Conservation (phyloP, 225 moss, liverwort and hornwort species). For the Anthoceros angustus region DNA sequence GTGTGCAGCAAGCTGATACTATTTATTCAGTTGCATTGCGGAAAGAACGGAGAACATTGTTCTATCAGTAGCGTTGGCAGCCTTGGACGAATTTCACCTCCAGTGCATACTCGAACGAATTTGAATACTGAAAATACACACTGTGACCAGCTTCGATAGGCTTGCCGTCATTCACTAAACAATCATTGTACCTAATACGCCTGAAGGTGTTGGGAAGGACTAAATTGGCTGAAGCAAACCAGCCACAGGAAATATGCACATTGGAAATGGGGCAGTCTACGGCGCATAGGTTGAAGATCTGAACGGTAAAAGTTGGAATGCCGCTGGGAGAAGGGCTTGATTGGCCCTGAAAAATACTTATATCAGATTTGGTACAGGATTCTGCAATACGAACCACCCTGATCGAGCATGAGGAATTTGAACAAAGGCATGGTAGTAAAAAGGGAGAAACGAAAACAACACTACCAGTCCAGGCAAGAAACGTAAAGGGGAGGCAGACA, state of each 20-base stretch:
- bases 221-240: constrained; percentile 51
- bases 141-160: constrained; percentile 43
- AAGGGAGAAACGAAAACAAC: background rate
- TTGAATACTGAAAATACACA: constrained; percentile 49
- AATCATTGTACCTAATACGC: constrained; percentile 54
- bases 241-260: constrained; percentile 55
- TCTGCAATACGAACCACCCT: constrained; percentile 35
- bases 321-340: constrained; percentile 61
- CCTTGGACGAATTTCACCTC: constrained; percentile 26
- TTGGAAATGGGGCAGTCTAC: constrained; percentile 56
- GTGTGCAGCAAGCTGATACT: too few relatives aligned
- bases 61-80: background rate
- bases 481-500: background rate
- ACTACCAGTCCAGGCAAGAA: background rate
- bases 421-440: background rate
- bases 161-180: constrained; percentile 62
- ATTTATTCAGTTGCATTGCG: too few relatives aligned
- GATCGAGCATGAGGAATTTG: background rate
- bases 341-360: constrained; percentile 60
- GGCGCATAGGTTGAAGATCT: constrained; percentile 60
- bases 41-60: background rate
- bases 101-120: constrained; percentile 51
- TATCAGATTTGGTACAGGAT: constrained; percentile 62
- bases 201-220: constrained; percentile 53
- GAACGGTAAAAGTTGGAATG: constrained; percentile 60